Percentiles rank a stretch among this genome's conserved stretches.
Conservation (phyloP, 1,284 basidiomycete species). For the Tilletia walkeri region DNA sequence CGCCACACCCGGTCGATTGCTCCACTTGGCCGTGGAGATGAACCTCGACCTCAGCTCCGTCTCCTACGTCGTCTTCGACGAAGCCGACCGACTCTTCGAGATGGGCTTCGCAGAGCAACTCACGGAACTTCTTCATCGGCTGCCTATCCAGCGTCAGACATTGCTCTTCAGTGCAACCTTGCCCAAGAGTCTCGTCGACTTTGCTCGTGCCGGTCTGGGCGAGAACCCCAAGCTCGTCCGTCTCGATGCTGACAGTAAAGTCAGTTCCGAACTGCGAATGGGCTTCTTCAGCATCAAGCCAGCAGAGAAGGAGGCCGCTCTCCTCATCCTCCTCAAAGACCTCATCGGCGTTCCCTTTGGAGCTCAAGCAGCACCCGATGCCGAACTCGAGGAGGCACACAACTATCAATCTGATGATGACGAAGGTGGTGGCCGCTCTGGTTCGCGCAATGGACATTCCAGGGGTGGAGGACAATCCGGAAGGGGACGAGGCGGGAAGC, state of each 20-base stretch:
- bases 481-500: constrained; percentile 33
- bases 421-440: constrained; percentile 26
- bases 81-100: constrained; percentile 94
- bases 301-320: constrained; percentile 88
- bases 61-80: constrained; percentile 93
- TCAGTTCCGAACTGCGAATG: constrained; percentile 88
- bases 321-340: constrained; percentile 79
- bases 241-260: constrained; percentile 91
- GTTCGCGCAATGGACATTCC: constrained; percentile 29
- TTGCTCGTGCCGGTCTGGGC: constrained; percentile 86
- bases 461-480: not conserved
- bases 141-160: constrained; percentile 83
- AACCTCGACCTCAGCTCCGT: constrained; percentile 83
- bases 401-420: constrained; percentile 47
- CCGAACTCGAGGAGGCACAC: constrained; percentile 38
- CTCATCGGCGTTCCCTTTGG: constrained; percentile 76
- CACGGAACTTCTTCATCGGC: constrained; percentile 82
- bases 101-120: constrained; percentile 94
- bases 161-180: constrained; percentile 93
- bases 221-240: constrained; percentile 91
- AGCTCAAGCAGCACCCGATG: constrained; percentile 30
- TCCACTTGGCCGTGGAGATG: constrained; percentile 97
- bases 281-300: constrained; percentile 91
- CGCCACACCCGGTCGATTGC: constrained; percentile 91
- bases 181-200: constrained; percentile 92